Evolutionary conservation across 192 early-diverging fungal genomes (phyloP), one percentile per base, ranked within the genome.

Genomic region (Dimargaris xerosporica): DNA sequence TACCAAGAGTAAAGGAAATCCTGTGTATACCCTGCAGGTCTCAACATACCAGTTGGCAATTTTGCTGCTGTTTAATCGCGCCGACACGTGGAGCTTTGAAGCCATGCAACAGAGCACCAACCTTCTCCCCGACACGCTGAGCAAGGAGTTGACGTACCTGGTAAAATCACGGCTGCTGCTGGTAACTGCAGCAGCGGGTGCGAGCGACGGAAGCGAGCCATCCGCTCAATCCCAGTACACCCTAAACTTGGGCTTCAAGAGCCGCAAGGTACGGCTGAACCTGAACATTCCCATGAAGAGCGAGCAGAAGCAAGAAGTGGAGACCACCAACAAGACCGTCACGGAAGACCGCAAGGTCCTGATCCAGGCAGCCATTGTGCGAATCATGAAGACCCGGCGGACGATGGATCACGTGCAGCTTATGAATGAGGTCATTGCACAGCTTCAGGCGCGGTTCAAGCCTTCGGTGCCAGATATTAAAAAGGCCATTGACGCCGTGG

Each of bases 311-410:
- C 78, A 77, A 11, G 96, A 99, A 61, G 73, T 83, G 6, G 90
- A 91, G 29, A 91, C 94, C 39, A 95, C 94, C 23, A 89, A 94
- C 74, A 87, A 88, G 70, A 86, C 84, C 0, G 86, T 99, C 23
- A 90, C 91, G 62, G 84, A 91, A 65, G 94, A 97, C 69, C 83
- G 96, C 45, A 91, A 88, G 75, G 73, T 84, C 61, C 71, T 91
- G 60, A 97, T 99, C 75, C 92, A 99, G 84, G 95, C 94, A 7
- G 94, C 96, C 0, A 95, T 99, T 78, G 96, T 99, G 44, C 90
- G 96, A 21, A 93, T 99, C 65, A 99, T 99, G 96, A 99, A 99
- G 79, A 90, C 94, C 1, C 86, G 94, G 41, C 94, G 97, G 73
- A 79, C 78, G 45, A 74, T 97, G 75, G 83, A 86, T 63, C 90